Evolutionary conservation across 495 filamentous ascomycete genomes (phyloP), one percentile per base, ranked within the genome.

Genomic region (Hypoxylon lienhwacheense): DNA sequence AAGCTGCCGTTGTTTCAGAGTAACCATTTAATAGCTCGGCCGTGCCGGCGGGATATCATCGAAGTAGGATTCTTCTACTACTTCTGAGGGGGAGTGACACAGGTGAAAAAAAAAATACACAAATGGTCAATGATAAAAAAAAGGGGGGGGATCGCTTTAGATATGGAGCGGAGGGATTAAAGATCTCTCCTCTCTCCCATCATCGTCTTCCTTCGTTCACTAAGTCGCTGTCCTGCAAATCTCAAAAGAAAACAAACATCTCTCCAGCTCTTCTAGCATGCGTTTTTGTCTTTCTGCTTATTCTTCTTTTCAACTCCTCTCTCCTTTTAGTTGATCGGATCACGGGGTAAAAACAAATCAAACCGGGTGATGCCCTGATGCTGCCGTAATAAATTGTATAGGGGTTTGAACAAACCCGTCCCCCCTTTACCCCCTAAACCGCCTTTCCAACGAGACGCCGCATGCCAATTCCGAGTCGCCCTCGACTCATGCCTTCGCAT

Each of bases 41-140:
- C 58, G 44, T 57, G 65, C 65, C 65, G 65, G 65, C 61, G 61
- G 65, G 65, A 67, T 67, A 67, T 67, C 65, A 65, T 59, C 45
- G 35, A 60, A 64, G 53, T 61, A 65, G n/a, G n/a, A n/a, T n/a
- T n/a, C n/a, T n/a, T n/a, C n/a, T n/a, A 55, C 17, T 19, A 53
- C 55, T 34, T 37, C 55, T 48, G 22, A 19, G 11, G 33, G 53
- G 29, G 19, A 37, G 17, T 10, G 17, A 34, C 2, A 16, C n/a
- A 33, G 20, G 8, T n/a, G 17, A 10, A 15, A 36, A 20, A 21
- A 41, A 55, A 59, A 65, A 64, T 58, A 55, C 50, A 55, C 35
- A 33, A 37, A 41, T 4, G 37, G 45, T 32, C 37, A 20, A 32
- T 20, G 15, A 25, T 25, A 19, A 22, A 22, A 3, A 25, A 40